Conservation (phyloP, 192 early-diverging fungal species). For the Blastocladiella britannica region DNA sequence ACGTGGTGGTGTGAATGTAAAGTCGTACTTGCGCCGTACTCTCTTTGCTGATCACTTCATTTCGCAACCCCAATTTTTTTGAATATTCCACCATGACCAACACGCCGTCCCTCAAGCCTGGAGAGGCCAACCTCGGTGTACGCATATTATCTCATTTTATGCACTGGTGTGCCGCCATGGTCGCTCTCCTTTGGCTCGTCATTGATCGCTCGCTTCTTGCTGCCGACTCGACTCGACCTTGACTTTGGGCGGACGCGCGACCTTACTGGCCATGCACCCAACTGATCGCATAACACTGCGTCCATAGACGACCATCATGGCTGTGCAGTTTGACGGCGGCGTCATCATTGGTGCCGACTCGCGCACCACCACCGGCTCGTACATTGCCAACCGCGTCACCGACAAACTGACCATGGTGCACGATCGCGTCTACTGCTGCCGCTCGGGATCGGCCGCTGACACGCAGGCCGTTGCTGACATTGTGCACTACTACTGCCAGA, state of each 20-base stretch:
- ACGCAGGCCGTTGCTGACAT: slow-evolving; percentile 97
- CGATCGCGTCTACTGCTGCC: slow-evolving; percentile 91
- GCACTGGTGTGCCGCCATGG: neutral
- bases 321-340: slow-evolving; percentile 68
- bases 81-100: no score
- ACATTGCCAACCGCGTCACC: slow-evolving; percentile 91
- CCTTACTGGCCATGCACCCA: slow-evolving; percentile 1
- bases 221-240: neutral
- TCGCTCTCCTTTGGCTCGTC: neutral
- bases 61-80: no score
- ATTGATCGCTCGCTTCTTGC: neutral
- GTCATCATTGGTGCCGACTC: slow-evolving; percentile 95
- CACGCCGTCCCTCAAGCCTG: slow-evolving; percentile 50
- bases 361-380: slow-evolving; percentile 83
- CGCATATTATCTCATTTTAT: neutral
- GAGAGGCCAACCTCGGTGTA: slow-evolving; percentile 89
- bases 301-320: slow-evolving; percentile 91
- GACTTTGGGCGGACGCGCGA: neutral
- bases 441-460: slow-evolving; percentile 92
- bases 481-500: slow-evolving; percentile 83
- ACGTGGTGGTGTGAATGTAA: no score
- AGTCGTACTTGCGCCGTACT: no score
- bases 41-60: no score
- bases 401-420: slow-evolving; percentile 93
- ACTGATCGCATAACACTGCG: no score